Percentiles rank a stretch among this genome's conserved stretches.
These are phyloP conservation scores for Viridothelium virens DNA, from an alignment of 495 filamentous ascomycete genomes.

Conservation along the genomic window DNA sequence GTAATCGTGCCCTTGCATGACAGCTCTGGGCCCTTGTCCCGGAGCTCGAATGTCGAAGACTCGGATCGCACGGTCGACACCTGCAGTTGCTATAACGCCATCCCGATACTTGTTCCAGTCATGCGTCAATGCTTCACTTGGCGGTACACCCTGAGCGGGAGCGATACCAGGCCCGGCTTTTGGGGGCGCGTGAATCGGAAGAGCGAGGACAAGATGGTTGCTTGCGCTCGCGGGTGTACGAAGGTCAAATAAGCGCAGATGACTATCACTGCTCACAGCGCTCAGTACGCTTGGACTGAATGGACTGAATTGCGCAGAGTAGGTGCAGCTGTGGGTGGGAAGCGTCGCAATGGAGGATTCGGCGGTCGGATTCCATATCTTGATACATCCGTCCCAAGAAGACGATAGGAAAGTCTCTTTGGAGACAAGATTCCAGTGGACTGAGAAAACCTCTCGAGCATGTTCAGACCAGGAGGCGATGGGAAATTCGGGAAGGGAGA, in stretches of 20 bases:
- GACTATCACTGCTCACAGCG: conserved; percentile 74
- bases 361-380: conserved; percentile 77
- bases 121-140: conserved; percentile 78
- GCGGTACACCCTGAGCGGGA: conserved; percentile 42
- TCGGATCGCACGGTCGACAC: conserved; percentile 80
- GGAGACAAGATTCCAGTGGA: conserved; percentile 83
- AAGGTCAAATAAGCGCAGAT: conserved; percentile 82
- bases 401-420: conserved; percentile 83
- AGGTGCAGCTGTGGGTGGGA: conserved; percentile 84
- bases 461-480: conserved; percentile 86
- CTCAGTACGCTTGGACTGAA: conserved; percentile 71
- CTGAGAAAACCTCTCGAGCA: conserved; percentile 80
- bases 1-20: conserved; percentile 81
- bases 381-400: conserved; percentile 91
- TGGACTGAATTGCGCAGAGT: conserved; percentile 73
- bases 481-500: conserved; percentile 67
- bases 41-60: conserved; percentile 81
- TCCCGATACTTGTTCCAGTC: conserved; percentile 98
- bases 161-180: conserved; percentile 35
- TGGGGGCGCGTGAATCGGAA: conserved; percentile 66
- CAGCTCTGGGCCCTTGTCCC: conserved; percentile 55
- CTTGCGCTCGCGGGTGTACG: conserved; percentile 70
- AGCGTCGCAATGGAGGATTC: conserved; percentile 68
- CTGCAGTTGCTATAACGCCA: conserved; percentile 71
- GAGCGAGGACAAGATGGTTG: conserved; percentile 69